A percentile compares a stretch with the other conserved stretches of the same genome.
These are phyloP conservation scores for Globisporangium barbulae DNA, from an alignment of 352 stramenopile species.

Conservation along the genomic window DNA sequence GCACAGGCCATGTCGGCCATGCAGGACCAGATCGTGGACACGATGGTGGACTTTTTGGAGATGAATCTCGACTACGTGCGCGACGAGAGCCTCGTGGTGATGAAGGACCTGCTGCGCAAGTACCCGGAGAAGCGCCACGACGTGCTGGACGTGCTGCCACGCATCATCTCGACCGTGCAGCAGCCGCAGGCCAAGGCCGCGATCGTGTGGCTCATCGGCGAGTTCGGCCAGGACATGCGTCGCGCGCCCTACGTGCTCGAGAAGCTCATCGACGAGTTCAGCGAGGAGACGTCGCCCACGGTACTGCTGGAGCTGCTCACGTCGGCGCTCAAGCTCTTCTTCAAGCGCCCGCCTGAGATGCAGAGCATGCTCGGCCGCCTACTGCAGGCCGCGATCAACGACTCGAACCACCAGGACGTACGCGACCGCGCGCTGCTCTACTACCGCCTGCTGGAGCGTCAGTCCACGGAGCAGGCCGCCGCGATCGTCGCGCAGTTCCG, in stretches of 20 bases:
- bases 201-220: constrained; percentile 96
- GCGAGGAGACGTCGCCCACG: constrained; percentile 78
- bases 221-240: constrained; percentile 92
- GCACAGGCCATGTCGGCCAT: constrained; percentile 65
- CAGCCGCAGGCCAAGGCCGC: constrained; percentile 90
- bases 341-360: constrained; percentile 96
- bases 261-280: constrained; percentile 93
- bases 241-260: constrained; percentile 97
- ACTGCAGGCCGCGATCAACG: constrained; percentile 92
- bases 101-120: constrained; percentile 95
- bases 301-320: constrained; percentile 95
- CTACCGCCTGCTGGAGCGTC: constrained; percentile 93
- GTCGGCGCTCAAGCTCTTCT: constrained; percentile 98
- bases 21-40: constrained; percentile 88
- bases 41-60: constrained; percentile 96
- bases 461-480: constrained; percentile 89
- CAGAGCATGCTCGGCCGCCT: constrained; percentile 96
- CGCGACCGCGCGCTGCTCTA: constrained; percentile 97
- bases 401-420: constrained; percentile 94
- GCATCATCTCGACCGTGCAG: constrained; percentile 71
- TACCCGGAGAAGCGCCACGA: constrained; percentile 93
- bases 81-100: constrained; percentile 94
- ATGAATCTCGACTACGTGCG: constrained; percentile 96
- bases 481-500: constrained; percentile 85
- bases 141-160: constrained; percentile 82